phyloP scores from a whole-genome alignment of 2,329 filamentous ascomycete genomes.

The Diaporthe sp. region DNA sequence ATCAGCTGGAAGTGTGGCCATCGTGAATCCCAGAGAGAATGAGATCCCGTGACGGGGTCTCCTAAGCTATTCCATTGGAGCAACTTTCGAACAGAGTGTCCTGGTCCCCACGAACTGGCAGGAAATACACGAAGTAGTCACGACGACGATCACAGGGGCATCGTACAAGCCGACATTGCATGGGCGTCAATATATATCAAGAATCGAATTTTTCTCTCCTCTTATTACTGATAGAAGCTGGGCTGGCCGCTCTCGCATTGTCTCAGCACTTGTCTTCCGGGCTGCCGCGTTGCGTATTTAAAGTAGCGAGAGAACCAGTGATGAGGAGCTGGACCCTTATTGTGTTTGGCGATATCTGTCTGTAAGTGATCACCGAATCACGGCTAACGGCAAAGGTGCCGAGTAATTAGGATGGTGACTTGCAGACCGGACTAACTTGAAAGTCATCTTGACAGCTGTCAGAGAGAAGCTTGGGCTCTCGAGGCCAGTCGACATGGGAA shows the following conservation, averaged over 20 bases:
- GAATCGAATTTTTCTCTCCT: not conserved
- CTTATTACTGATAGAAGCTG: not conserved
- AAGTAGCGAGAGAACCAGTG: not conserved
- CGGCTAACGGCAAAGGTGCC: not conserved
- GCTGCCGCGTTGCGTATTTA: not conserved
- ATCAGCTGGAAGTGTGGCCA: not conserved
- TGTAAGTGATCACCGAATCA: not conserved
- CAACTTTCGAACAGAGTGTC: not conserved
- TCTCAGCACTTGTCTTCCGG: not conserved
- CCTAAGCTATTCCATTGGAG: not conserved
- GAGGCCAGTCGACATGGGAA: not conserved
- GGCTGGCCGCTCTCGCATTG: too few species aligned
- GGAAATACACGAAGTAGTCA: not conserved
- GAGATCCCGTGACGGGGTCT: not conserved
- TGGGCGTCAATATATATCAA: not conserved
- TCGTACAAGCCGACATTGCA: not conserved
- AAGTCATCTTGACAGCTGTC: not conserved
- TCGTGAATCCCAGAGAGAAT: not conserved
- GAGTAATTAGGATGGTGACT: not conserved
- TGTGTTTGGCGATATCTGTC: not conserved
- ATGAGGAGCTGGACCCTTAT: too few species aligned
- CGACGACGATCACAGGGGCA: too few species aligned
- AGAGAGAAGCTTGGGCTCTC: constrained; percentile 1
- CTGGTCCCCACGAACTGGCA: too few species aligned
- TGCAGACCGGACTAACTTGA: not conserved